These are phyloP conservation scores for Populus davidiana DNA, from an alignment of 345 rosid species.

Conservation along the genomic window DNA sequence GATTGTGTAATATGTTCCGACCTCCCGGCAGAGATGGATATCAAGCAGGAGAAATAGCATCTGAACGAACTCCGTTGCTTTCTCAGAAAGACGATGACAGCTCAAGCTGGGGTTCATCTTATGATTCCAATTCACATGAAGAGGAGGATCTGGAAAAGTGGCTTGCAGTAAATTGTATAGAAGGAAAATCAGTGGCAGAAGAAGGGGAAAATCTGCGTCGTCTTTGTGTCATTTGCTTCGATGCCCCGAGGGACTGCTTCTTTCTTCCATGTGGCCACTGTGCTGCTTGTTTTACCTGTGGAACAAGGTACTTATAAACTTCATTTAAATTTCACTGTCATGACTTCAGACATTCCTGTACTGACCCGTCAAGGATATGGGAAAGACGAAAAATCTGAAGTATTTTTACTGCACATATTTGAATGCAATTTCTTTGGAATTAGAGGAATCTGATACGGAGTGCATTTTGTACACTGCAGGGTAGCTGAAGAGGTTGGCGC, in stretches of 20 bases:
- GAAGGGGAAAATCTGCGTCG: conserved; percentile 38
- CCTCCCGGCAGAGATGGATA: conserved; percentile 4
- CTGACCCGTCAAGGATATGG: not conserved
- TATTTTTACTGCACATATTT: not conserved
- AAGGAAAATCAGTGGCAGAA: conserved; percentile 27
- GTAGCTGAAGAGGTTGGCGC: conserved; percentile 65
- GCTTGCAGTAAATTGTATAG: conserved; percentile 14
- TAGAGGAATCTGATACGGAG: not conserved
- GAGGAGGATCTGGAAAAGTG: conserved; percentile 42
- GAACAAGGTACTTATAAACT: conserved; percentile 41
- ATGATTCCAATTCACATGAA: conserved; percentile 46
- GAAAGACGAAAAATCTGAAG: not conserved
- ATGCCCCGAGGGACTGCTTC: conserved; percentile 53
- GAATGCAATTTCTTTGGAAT: not conserved
- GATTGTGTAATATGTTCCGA: conserved; percentile 25
- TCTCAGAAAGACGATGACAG: conserved; percentile 43
- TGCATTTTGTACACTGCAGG: conserved; percentile 29
- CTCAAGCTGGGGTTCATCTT: conserved; percentile 52
- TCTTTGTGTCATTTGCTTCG: conserved; percentile 45
- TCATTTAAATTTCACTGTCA: not conserved
- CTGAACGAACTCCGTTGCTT: conserved; percentile 44
- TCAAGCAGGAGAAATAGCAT: conserved; percentile 13
- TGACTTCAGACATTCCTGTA: not conserved
- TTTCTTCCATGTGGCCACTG: conserved; percentile 75
- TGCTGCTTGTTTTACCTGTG: conserved; percentile 56